Evolutionary conservation across 164 flowering plant genomes (phyloP).

Genomic region (Piper betle): DNA sequence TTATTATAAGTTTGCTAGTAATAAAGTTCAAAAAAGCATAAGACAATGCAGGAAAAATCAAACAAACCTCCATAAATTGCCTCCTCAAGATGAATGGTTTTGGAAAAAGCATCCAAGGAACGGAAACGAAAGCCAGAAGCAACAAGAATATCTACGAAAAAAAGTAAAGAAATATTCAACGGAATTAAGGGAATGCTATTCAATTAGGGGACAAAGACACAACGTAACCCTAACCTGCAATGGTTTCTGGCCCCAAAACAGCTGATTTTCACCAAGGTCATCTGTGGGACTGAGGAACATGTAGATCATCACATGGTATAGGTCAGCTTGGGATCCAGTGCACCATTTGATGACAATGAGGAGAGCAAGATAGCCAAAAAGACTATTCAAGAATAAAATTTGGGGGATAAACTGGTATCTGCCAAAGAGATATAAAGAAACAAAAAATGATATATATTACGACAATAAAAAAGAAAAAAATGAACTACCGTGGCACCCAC

Average conservation of each 20-base stretch:
- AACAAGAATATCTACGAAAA: slow-evolving; percentile 66
- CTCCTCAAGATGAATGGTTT: slow-evolving; percentile 82
- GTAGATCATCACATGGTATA: slow-evolving; percentile 95
- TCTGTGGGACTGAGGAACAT: slow-evolving; percentile 94
- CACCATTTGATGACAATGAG: slow-evolving; percentile 89
- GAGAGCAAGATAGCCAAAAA: slow-evolving; percentile 90
- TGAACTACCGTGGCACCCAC: slow-evolving; percentile 18
- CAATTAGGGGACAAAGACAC: background rate
- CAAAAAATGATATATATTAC: background rate
- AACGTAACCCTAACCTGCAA: slow-evolving; percentile 45
- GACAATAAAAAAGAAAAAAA: background rate
- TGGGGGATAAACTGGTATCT: slow-evolving; percentile 98
- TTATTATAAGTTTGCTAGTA: background rate
- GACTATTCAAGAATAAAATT: slow-evolving; percentile 80
- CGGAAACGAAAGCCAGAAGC: slow-evolving; percentile 67
- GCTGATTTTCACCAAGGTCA: slow-evolving; percentile 77
- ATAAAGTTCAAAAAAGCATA: background rate
- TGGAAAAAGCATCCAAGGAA: slow-evolving; percentile 98
- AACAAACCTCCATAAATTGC: slow-evolving; percentile 43
- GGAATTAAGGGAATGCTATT: background rate
- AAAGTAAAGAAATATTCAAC: background rate
- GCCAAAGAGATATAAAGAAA: slow-evolving; percentile 9
- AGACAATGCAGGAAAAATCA: background rate
- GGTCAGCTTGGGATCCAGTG: slow-evolving; percentile 91
- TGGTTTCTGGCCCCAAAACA: slow-evolving; percentile 88